These are phyloP conservation scores for Marvania coccoides DNA, from an alignment of 139 green algal genomes.

Conservation along the genomic window DNA sequence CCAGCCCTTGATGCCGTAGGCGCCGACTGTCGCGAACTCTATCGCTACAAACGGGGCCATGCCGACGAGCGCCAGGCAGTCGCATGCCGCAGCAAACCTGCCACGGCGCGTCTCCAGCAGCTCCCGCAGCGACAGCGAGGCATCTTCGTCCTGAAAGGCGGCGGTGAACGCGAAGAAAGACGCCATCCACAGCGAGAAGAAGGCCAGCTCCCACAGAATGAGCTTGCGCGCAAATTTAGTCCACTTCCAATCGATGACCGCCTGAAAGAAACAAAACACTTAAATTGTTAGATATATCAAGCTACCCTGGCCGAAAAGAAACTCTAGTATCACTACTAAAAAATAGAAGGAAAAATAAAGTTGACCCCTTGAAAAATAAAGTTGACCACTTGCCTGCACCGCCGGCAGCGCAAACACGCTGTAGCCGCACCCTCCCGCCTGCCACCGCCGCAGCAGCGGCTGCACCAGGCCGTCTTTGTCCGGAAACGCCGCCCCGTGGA, in stretches of 20 bases:
- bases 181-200: conserved; percentile 34
- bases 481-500: conserved; percentile 32
- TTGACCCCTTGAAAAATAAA: no score
- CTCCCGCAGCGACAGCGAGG: conserved; percentile 5
- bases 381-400: conserved; percentile 1
- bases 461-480: conserved; percentile 41
- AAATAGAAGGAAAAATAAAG: no score
- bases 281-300: no score
- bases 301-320: no score
- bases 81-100: conserved; percentile 7
- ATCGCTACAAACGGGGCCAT: conserved; percentile 43
- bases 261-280: no score
- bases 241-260: conserved; percentile 33
- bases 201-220: conserved; percentile 23
- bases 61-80: conserved; percentile 22
- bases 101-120: conserved; percentile 24
- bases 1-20: conserved; percentile 26
- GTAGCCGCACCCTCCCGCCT: conserved; percentile 17
- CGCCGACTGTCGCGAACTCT: conserved; percentile 23
- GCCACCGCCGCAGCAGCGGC: conserved; percentile 35
- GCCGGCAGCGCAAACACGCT: conserved; percentile 15
- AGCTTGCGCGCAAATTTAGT: conserved; percentile 10
- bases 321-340: no score
- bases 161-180: conserved; percentile 32
- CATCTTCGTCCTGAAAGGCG: conserved; percentile 28